phyloP scores from a whole-genome alignment of 768 basidiomycete species.

The Strobilomyces dryophilus region DNA sequence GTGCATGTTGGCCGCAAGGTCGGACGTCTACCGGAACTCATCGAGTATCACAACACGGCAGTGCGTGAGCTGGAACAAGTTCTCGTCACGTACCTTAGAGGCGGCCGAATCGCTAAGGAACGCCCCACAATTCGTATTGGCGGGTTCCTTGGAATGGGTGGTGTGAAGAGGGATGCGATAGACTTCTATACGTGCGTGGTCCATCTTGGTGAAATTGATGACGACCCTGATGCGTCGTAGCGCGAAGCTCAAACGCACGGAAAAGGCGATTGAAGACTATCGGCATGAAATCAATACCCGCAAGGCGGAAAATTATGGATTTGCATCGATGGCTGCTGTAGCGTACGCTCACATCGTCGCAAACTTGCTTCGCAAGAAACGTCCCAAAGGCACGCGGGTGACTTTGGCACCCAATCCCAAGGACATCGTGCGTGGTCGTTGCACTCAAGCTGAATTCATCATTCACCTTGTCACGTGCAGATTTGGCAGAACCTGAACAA shows the following conservation, averaged over 20 bases:
- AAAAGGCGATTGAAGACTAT: slow-evolving; percentile 68
- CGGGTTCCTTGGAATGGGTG: slow-evolving; percentile 78
- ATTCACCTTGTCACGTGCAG: slow-evolving; percentile 32
- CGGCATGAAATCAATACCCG: slow-evolving; percentile 67
- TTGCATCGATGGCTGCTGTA: slow-evolving; percentile 86
- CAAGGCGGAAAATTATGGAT: slow-evolving; percentile 87
- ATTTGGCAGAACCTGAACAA: slow-evolving; percentile 91
- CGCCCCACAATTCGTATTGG: slow-evolving; percentile 80
- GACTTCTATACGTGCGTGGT: slow-evolving; percentile 82
- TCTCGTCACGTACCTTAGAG: slow-evolving; percentile 87
- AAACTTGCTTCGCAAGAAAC: slow-evolving; percentile 60
- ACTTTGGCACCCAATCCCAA: slow-evolving; percentile 83
- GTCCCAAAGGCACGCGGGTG: slow-evolving; percentile 68
- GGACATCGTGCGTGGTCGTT: slow-evolving; percentile 59
- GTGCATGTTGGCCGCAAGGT: slow-evolving; percentile 88
- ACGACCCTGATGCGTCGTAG: slow-evolving; percentile 22
- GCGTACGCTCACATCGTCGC: slow-evolving; percentile 88
- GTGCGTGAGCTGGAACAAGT: slow-evolving; percentile 90
- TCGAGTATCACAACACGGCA: slow-evolving; percentile 90
- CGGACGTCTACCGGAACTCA: slow-evolving; percentile 83
- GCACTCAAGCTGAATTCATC: neutral
- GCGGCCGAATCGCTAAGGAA: slow-evolving; percentile 71
- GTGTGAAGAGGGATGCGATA: slow-evolving; percentile 84
- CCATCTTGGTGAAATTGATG: neutral
- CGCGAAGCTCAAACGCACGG: slow-evolving; percentile 54